Evolutionary conservation across 257 asterid genomes (phyloP).

Genomic region (Forsythia suspensa): DNA sequence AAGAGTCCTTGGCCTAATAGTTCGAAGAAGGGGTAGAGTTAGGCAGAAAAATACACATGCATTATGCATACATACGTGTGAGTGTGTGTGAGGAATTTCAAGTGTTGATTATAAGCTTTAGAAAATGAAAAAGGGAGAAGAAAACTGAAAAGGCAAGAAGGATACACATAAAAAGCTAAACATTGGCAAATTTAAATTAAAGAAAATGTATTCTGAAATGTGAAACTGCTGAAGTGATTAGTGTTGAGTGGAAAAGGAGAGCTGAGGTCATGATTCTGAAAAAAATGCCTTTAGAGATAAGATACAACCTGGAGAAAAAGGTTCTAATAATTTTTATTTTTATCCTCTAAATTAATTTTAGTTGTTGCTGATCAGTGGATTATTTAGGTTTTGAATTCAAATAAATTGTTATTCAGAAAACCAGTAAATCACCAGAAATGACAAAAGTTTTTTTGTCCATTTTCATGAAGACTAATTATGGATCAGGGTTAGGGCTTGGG

Average conservation of each 20-base stretch:
- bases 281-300: background rate
- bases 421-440: background rate
- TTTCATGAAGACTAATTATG: no score
- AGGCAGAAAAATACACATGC: no score
- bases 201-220: constrained; percentile 32
- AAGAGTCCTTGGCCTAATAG: no score
- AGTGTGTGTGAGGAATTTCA: background rate
- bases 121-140: background rate
- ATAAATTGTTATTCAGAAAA: background rate
- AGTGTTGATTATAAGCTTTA: background rate
- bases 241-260: constrained; percentile 27
- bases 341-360: no score
- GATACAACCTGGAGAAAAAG: background rate
- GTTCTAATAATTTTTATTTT: background rate
- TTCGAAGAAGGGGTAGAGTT: no score
- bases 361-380: no score
- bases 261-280: background rate
- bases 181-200: constrained; percentile 31
- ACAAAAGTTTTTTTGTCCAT: no score
- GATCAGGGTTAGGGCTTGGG: no score
- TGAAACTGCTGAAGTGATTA: constrained; percentile 34
- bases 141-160: background rate
- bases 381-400: background rate
- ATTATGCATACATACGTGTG: background rate
- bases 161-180: constrained; percentile 38